A percentile compares a stretch with the other conserved stretches of the same genome.
Evolutionary conservation across 805 yeast species (phyloP).

Genomic region (Pichia cabralensis): DNA sequence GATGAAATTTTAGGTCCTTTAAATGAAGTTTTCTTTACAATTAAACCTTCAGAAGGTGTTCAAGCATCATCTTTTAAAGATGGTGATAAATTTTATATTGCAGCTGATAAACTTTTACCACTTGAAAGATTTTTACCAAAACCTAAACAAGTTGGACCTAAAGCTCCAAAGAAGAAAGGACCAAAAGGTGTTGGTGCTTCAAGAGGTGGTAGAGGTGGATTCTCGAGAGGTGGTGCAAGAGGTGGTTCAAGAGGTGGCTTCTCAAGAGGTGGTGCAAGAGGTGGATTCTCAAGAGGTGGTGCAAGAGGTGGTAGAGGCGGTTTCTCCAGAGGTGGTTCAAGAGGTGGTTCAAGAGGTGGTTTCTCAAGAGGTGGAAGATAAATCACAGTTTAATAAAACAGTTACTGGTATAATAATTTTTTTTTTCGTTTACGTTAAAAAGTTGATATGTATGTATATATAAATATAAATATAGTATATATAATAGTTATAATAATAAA

Average conservation of each 20-base stretch:
- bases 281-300: constrained; percentile 3
- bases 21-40: constrained; percentile 95
- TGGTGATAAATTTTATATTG: constrained; percentile 94
- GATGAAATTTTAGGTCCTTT: constrained; percentile 97
- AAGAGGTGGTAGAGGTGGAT: constrained; percentile 34
- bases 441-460: not conserved
- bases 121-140: constrained; percentile 95
- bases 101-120: constrained; percentile 90
- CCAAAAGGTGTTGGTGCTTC: constrained; percentile 45
- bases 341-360: not conserved
- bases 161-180: constrained; percentile 60
- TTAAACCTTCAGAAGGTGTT: constrained; percentile 93
- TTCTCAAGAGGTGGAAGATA: not conserved
- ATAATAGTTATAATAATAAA: not conserved
- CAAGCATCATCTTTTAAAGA: constrained; percentile 87
- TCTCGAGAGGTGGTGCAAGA: constrained; percentile 16
- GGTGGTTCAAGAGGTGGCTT: constrained; percentile 27
- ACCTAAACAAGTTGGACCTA: constrained; percentile 82
- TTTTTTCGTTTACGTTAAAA: too few species aligned
- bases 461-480: too few species aligned
- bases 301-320: constrained; percentile 27
- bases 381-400: not conserved
- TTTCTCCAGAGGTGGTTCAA: not conserved
- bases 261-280: constrained; percentile 31
- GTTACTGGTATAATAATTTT: too few species aligned